Evolutionary conservation across 2,329 filamentous ascomycete genomes (phyloP), one percentile per base, ranked within the genome.

Genomic region (Triangularia verruculosa): DNA sequence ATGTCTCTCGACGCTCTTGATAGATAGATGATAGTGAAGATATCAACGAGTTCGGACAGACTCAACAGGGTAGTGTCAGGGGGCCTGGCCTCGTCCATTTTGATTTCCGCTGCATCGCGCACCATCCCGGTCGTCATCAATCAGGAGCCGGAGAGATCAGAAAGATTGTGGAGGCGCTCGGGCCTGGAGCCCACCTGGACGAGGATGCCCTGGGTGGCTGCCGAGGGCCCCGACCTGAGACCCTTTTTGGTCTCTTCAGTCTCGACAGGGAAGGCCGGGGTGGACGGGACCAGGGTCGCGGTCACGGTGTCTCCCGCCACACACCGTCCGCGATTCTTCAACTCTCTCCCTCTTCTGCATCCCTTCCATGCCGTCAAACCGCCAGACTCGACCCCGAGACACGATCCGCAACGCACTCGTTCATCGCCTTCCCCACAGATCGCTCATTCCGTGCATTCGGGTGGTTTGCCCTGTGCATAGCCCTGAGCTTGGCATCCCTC

Each of bases 351-450:
- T 62, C 62, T 57, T 57, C 56, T n/a, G 39, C 61, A 27, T 47
- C 39, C 39, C 20, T 30, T 54, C 27, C 54, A 24, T 22, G 27
- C 55, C 61, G 13, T 62, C 52, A 62, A 43, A 57, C 67, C 72
- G 66, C 72, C 72, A 70, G 68, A 67, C 72, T 74, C 73, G 39
- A 20, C 39, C 39, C 39, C 39, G 75, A 78, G 74, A 78, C 77
- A 74, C 72, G 71, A 74, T 70, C 73, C 74, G 77, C 75, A 75
- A 76, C 76, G 76, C 72, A 72, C 67, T 25, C 70, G 34, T 51
- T 28, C 66, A 47, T 68, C 64, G 64, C 66, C 68, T 70, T 56
- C 64, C 68, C 72, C 69, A 65, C 71, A 68, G 65, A 63, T 70
- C 61, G 59, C 58, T 62, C 34, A 54, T 59, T 55, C 61, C 59